A percentile compares a stretch with the other conserved stretches of the same genome.
phyloP scores from a whole-genome alignment of 2,329 filamentous ascomycete species.

The Alternaria dauci region DNA sequence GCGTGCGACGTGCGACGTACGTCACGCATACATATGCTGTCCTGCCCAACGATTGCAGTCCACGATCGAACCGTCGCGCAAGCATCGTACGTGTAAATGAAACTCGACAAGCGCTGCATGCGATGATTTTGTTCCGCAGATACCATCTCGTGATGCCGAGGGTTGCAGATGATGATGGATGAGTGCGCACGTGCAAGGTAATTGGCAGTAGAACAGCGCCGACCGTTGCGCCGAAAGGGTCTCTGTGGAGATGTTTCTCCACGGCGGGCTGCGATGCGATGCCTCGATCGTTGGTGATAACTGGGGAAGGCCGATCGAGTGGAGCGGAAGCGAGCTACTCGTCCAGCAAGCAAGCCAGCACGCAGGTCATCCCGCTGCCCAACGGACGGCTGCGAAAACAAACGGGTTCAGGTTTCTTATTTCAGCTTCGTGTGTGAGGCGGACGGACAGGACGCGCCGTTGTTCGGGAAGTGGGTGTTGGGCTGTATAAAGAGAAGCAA shows the following conservation, averaged over 20 bases:
- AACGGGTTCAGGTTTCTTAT: slow-evolving; percentile 4
- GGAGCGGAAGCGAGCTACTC: not conserved
- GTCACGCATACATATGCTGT: not conserved
- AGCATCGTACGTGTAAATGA: not conserved
- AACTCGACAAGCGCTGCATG: not conserved
- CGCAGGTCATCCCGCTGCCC: not conserved
- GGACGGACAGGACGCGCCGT: not conserved
- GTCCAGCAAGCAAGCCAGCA: not conserved
- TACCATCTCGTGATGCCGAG: not conserved
- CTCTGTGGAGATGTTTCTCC: not conserved
- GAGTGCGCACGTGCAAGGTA: not conserved
- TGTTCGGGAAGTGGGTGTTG: not conserved
- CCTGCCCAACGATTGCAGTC: not conserved
- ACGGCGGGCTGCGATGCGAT: not conserved
- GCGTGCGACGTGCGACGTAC: slow-evolving; percentile 1
- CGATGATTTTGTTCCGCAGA: not conserved
- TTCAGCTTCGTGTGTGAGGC: not conserved
- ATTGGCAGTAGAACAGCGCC: not conserved
- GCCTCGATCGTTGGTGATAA: not conserved
- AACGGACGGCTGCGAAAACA: slow-evolving; percentile 5
- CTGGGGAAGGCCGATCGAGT: not conserved
- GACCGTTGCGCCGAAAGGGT: not conserved
- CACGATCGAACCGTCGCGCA: not conserved
- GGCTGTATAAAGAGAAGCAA: slow-evolving; percentile 4
- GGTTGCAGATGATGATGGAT: not conserved